A percentile compares a stretch with the other conserved stretches of the same genome.
These are phyloP conservation scores for Clitopilus passeckerianus DNA, from an alignment of 768 basidiomycete species.

Conservation along the genomic window DNA sequence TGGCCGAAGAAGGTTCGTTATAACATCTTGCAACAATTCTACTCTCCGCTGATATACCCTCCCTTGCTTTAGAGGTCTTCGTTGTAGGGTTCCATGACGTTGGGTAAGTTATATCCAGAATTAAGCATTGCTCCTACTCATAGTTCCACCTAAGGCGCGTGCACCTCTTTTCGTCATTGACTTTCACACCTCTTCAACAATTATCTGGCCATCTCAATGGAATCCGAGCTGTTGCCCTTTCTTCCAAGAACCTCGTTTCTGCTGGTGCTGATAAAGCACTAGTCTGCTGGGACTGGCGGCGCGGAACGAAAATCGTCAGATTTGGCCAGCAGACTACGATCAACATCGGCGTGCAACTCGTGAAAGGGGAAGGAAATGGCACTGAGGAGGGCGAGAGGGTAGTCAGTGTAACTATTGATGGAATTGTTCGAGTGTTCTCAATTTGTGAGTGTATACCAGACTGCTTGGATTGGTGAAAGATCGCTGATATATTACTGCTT, in stretches of 20 bases:
- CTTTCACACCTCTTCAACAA: constrained; percentile 80
- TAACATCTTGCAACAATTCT: neutral
- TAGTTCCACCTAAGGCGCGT: constrained; percentile 54
- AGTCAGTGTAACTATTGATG: constrained; percentile 90
- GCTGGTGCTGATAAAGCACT: constrained; percentile 71
- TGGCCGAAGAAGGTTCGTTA: constrained; percentile 67
- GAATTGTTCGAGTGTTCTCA: constrained; percentile 85
- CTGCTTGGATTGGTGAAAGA: neutral
- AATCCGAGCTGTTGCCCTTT: constrained; percentile 85
- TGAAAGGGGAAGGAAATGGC: constrained; percentile 35
- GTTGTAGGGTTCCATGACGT: constrained; percentile 93
- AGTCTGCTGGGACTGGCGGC: constrained; percentile 90
- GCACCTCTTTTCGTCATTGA: constrained; percentile 82
- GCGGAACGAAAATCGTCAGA: constrained; percentile 82
- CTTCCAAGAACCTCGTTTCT: constrained; percentile 80
- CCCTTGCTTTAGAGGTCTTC: constrained; percentile 59
- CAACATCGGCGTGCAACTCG: constrained; percentile 85
- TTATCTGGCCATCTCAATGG: constrained; percentile 84
- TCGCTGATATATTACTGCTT: neutral
- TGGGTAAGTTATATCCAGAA: constrained; percentile 45
- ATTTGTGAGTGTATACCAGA: constrained; percentile 55
- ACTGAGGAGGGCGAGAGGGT: constrained; percentile 71
- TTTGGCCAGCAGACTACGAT: constrained; percentile 93
- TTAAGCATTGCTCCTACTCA: neutral
- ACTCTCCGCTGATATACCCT: neutral